Conservation (phyloP, 495 filamentous ascomycete genomes). For the Penicillium riverlandense region DNA sequence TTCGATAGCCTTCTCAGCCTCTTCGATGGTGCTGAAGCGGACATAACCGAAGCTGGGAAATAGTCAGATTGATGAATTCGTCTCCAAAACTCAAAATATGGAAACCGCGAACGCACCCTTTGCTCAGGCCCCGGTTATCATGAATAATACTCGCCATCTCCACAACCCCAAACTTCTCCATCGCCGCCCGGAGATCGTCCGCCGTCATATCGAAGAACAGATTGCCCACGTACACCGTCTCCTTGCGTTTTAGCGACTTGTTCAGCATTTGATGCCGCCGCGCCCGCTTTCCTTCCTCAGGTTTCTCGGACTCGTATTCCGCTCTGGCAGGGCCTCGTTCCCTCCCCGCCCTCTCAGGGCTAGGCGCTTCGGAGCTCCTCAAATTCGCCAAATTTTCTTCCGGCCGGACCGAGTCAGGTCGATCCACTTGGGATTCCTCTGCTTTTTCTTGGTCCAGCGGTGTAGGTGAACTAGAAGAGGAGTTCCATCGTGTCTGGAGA, state of each 20-base stretch:
- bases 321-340: no score
- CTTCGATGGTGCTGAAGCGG: constrained; percentile 49
- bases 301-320: no score
- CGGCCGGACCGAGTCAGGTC: constrained; percentile 1
- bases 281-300: no score
- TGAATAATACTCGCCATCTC: constrained; percentile 46
- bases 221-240: constrained; percentile 73
- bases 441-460: neutral
- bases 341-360: no score
- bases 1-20: constrained; percentile 54
- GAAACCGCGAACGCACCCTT: constrained; percentile 56
- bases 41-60: constrained; percentile 72
- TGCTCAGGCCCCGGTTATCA: constrained; percentile 72
- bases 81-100: no score
- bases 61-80: neutral
- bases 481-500: constrained; percentile 14
- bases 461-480: neutral
- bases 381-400: constrained; percentile 11
- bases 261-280: neutral
- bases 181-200: constrained; percentile 59
- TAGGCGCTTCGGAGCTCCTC: neutral
- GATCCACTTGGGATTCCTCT: neutral
- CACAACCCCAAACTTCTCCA: constrained; percentile 60
- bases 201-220: constrained; percentile 76
- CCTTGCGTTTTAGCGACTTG: constrained; percentile 13